Percentiles rank a stretch among this genome's conserved stretches.
These are phyloP conservation scores for Aleurites moluccanus DNA, from an alignment of 441 rosid species.

Conservation along the genomic window DNA sequence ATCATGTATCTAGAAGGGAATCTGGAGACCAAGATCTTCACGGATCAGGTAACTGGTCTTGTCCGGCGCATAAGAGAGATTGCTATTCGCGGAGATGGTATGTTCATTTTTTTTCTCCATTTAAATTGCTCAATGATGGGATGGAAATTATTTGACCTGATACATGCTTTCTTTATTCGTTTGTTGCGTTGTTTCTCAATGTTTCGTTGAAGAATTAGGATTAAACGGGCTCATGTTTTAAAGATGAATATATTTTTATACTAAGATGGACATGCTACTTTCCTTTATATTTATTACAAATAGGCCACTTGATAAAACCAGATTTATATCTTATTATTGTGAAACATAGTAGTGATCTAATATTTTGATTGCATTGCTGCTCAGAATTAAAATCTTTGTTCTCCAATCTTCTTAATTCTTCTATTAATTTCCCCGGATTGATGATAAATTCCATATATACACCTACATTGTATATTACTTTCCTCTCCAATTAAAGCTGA, in stretches of 20 bases:
- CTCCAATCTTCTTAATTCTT: background rate
- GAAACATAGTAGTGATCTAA: background rate
- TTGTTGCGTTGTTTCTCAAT: background rate
- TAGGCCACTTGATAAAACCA: too few relatives aligned
- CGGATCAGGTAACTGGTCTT: constrained; percentile 74
- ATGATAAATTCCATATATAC: background rate
- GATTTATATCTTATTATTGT: background rate
- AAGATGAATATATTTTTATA: background rate
- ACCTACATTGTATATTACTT: background rate
- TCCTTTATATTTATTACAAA: too few relatives aligned
- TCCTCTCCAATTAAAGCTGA: background rate
- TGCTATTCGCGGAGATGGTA: constrained; percentile 75
- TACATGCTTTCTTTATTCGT: background rate
- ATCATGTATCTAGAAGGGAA: constrained; percentile 78
- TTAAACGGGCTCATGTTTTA: background rate
- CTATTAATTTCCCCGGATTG: background rate
- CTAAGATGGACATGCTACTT: too few relatives aligned
- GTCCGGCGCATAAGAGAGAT: constrained; percentile 81
- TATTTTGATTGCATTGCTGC: background rate
- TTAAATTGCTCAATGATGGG: background rate
- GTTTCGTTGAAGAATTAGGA: background rate
- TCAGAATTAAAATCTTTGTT: background rate
- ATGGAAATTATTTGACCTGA: too few relatives aligned
- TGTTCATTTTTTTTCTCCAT: background rate
- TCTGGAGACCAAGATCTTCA: constrained; percentile 75